Conservation (phyloP, 208 protist species). For the Crithidia acanthocephali region DNA sequence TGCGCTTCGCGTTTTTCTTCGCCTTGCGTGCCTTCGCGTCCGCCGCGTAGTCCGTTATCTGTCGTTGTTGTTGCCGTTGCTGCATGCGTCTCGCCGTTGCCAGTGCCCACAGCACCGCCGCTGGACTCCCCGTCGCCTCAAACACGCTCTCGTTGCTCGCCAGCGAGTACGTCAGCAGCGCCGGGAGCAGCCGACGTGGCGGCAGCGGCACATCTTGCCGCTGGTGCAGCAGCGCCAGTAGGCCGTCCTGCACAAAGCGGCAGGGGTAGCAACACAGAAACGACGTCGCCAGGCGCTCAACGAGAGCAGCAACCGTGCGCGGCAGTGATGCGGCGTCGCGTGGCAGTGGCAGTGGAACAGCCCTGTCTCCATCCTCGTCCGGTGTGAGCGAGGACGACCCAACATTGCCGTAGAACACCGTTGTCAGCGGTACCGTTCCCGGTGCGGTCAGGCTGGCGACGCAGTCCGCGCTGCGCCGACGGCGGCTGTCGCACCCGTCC, state of each 20-base stretch:
- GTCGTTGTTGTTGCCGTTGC: slow-evolving; percentile 13
- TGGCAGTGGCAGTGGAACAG: neutral
- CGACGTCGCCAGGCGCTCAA: slow-evolving; percentile 26
- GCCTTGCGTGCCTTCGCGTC: neutral
- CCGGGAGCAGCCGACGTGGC: slow-evolving; percentile 31
- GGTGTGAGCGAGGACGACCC: neutral
- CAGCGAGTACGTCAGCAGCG: slow-evolving; percentile 38
- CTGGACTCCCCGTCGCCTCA: slow-evolving; percentile 25
- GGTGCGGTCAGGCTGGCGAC: neutral
- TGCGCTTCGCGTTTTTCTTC: neutral
- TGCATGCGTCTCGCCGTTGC: neutral
- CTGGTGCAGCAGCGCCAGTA: slow-evolving; percentile 30
- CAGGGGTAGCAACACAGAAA: slow-evolving; percentile 38
- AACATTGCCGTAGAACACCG: slow-evolving; percentile 14
- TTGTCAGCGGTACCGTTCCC: slow-evolving; percentile 7
- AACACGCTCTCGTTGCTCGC: slow-evolving; percentile 29
- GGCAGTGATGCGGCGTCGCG: slow-evolving; percentile 2
- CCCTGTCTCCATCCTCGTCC: neutral
- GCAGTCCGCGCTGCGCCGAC: neutral
- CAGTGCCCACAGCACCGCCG: slow-evolving; percentile 17
- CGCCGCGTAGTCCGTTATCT: neutral
- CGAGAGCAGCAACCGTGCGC: slow-evolving; percentile 16
- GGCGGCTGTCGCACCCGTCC: neutral
- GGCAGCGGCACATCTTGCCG: slow-evolving; percentile 12
- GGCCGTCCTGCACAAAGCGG: slow-evolving; percentile 38